Percentiles rank a stretch among this genome's conserved stretches.
phyloP scores from a whole-genome alignment of 768 basidiomycete genomes.

The Floccularia luteovirens region DNA sequence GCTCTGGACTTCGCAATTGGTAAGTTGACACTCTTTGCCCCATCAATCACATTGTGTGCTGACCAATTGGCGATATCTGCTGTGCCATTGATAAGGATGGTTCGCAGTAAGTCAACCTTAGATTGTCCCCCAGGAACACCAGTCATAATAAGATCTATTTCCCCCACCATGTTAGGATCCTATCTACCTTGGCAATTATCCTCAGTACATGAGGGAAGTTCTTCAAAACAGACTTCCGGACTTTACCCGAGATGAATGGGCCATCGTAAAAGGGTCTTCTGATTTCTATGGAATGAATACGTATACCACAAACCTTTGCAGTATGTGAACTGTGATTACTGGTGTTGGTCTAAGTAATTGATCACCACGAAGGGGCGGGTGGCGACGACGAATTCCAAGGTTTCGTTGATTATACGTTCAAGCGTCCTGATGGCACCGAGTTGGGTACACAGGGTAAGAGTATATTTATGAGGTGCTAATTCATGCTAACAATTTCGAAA shows the following conservation, averaged over 20 bases:
- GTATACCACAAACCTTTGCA: conserved; percentile 58
- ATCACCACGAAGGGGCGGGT: conserved; percentile 35
- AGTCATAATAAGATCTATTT: neutral
- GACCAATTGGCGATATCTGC: too few relatives aligned
- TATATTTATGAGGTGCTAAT: neutral
- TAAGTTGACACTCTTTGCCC: too few relatives aligned
- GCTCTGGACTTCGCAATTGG: conserved; percentile 59
- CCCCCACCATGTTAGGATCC: conserved; percentile 32
- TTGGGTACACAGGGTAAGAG: conserved; percentile 51
- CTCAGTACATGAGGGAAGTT: conserved; percentile 46
- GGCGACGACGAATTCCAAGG: conserved; percentile 61
- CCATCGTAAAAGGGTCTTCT: conserved; percentile 53
- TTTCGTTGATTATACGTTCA: conserved; percentile 52
- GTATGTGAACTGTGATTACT: conserved; percentile 22
- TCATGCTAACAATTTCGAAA: conserved; percentile 4
- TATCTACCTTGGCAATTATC: conserved; percentile 68
- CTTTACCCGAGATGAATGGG: conserved; percentile 48
- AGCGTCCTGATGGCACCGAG: conserved; percentile 53
- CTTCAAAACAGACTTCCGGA: conserved; percentile 51
- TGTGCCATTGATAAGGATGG: too few relatives aligned
- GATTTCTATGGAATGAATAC: conserved; percentile 74
- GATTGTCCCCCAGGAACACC: neutral
- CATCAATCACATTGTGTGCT: too few relatives aligned
- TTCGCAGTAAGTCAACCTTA: conserved; percentile 38
- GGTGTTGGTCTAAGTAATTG: neutral